phyloP scores from a whole-genome alignment of 805 yeast species.

The Saccharomycopsis sp. region DNA sequence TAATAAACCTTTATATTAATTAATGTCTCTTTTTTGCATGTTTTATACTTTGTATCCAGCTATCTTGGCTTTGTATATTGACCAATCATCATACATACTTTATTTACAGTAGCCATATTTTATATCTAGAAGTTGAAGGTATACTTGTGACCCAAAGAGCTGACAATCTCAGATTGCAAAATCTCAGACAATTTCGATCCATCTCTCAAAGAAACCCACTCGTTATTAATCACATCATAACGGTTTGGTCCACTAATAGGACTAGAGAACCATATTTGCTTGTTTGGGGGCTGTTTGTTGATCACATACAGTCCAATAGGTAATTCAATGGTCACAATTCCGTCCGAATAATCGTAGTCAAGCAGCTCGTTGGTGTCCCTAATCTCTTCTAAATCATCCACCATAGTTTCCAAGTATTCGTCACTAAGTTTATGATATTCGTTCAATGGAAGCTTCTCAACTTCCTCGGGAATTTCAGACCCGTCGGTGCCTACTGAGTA shows the following conservation, averaged over 20 bases:
- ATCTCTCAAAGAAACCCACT: slow-evolving; percentile 80
- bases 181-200: slow-evolving; percentile 40
- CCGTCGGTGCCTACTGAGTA: slow-evolving; percentile 42
- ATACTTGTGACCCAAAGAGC: slow-evolving; percentile 27
- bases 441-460: slow-evolving; percentile 39
- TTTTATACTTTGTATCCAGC: not conserved
- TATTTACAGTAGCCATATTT: too few relatives aligned
- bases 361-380: slow-evolving; percentile 39
- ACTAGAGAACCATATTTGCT: slow-evolving; percentile 92
- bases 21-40: not conserved
- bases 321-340: slow-evolving; percentile 75
- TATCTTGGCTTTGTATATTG: too few relatives aligned
- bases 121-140: slow-evolving; percentile 15
- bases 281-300: slow-evolving; percentile 96
- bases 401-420: slow-evolving; percentile 58
- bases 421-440: slow-evolving; percentile 64
- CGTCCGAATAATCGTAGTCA: slow-evolving; percentile 61
- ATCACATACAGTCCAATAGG: slow-evolving; percentile 81
- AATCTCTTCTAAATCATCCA: slow-evolving; percentile 61
- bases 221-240: slow-evolving; percentile 64
- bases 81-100: too few relatives aligned
- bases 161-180: slow-evolving; percentile 43
- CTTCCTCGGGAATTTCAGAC: slow-evolving; percentile 42
- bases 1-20: slow-evolving; percentile 1
- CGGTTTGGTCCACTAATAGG: slow-evolving; percentile 90